Evolutionary conservation across 768 basidiomycete genomes (phyloP).

Genomic region (Boletus bicolor): DNA sequence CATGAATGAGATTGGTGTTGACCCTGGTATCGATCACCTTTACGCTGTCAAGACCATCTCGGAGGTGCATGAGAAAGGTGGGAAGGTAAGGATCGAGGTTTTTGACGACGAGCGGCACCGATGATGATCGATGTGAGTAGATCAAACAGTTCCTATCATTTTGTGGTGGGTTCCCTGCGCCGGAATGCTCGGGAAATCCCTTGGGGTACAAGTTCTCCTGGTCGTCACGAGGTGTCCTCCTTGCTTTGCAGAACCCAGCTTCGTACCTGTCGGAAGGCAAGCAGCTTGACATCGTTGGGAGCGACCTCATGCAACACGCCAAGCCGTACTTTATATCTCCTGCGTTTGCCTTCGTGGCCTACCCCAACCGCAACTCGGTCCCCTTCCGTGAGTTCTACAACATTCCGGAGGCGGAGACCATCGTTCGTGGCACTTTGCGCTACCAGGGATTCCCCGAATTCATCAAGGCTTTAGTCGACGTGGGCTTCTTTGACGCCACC

Average conservation of each 20-base stretch:
- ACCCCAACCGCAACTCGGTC: slow-evolving; percentile 93
- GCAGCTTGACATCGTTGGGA: slow-evolving; percentile 64
- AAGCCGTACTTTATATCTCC: slow-evolving; percentile 94
- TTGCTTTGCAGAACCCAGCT: slow-evolving; percentile 89
- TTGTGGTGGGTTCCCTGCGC: slow-evolving; percentile 95
- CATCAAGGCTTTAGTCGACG: slow-evolving; percentile 78
- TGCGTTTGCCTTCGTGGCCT: slow-evolving; percentile 93
- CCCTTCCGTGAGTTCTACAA: slow-evolving; percentile 89
- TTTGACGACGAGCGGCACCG: neutral
- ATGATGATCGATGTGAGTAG: slow-evolving; percentile 35
- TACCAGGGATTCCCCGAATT: slow-evolving; percentile 98
- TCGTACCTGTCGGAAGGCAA: slow-evolving; percentile 70
- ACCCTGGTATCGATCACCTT: slow-evolving; percentile 92
- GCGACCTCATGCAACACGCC: slow-evolving; percentile 86
- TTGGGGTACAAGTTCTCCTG: slow-evolving; percentile 99
- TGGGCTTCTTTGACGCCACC: slow-evolving; percentile 80
- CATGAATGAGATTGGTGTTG: slow-evolving; percentile 97
- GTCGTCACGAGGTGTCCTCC: slow-evolving; percentile 94
- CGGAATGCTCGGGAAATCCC: slow-evolving; percentile 88
- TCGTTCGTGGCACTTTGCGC: slow-evolving; percentile 88
- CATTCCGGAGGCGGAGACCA: slow-evolving; percentile 91
- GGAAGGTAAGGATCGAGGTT: slow-evolving; percentile 59
- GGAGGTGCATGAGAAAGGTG: slow-evolving; percentile 92
- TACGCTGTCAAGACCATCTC: slow-evolving; percentile 93
- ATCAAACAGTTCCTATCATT: slow-evolving; percentile 90